phyloP scores from a whole-genome alignment of 164 flowering plant species.

The Protea cynaroides region DNA sequence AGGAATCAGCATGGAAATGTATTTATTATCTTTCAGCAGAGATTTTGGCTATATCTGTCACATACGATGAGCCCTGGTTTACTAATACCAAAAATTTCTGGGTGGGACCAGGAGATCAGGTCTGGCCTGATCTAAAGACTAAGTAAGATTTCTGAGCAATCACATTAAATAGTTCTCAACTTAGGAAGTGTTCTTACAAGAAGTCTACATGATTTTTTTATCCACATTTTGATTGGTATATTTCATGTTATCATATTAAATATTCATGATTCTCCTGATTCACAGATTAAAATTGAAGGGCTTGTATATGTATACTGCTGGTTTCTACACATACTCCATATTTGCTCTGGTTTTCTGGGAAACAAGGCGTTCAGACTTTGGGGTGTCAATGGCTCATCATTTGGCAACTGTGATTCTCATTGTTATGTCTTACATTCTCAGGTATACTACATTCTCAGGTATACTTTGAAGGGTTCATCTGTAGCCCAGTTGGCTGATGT shows the following conservation, averaged over 20 bases:
- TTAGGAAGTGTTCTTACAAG: neutral
- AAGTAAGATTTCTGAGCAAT: constrained; percentile 51
- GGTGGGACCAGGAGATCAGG: constrained; percentile 90
- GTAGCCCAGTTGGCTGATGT: neutral
- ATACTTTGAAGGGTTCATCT: constrained; percentile 2
- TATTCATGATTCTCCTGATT: constrained; percentile 3
- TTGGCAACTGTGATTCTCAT: constrained; percentile 75
- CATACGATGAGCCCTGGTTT: constrained; percentile 95
- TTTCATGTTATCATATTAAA: too few relatives aligned
- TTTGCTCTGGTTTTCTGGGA: constrained; percentile 95
- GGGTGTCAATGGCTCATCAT: constrained; percentile 93
- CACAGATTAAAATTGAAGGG: constrained; percentile 79
- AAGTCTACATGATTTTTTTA: too few relatives aligned
- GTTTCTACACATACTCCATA: constrained; percentile 86
- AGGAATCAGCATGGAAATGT: constrained; percentile 97
- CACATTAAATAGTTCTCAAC: neutral
- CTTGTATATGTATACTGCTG: constrained; percentile 78
- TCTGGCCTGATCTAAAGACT: constrained; percentile 85
- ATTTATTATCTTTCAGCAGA: constrained; percentile 90
- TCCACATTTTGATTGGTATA: constrained; percentile 11
- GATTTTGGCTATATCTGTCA: constrained; percentile 66
- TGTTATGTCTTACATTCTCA: constrained; percentile 64
- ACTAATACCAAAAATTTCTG: constrained; percentile 66
- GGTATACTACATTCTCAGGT: constrained; percentile 77
- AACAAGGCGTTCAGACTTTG: constrained; percentile 94